A percentile compares a stretch with the other conserved stretches of the same genome.
Evolutionary conservation across 164 flowering plant species (phyloP).

Genomic region (Santalum album): DNA sequence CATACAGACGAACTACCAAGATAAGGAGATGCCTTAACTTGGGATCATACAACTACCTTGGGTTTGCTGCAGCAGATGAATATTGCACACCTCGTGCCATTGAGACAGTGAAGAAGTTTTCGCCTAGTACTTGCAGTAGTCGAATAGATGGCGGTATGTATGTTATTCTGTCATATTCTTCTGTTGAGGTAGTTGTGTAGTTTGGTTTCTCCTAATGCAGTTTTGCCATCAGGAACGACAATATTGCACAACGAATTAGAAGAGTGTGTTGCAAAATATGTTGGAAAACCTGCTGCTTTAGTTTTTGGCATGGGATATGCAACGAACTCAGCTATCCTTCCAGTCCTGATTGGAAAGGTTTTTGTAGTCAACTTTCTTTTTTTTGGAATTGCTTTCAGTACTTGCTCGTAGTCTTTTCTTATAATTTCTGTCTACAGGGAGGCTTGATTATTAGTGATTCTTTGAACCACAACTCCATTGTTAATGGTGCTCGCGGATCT

Average conservation of each 20-base stretch:
- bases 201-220: conserved; percentile 1
- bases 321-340: conserved; percentile 88
- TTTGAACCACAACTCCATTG: conserved; percentile 91
- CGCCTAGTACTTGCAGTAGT: conserved; percentile 85
- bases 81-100: conserved; percentile 94
- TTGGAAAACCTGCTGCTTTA: conserved; percentile 82
- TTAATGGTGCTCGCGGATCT: conserved; percentile 97
- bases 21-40: conserved; percentile 67
- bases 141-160: conserved; percentile 86
- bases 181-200: background rate
- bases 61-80: conserved; percentile 94
- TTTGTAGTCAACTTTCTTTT: conserved; percentile 3
- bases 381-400: background rate
- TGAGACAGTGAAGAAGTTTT: conserved; percentile 61
- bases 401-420: conserved; percentile 8
- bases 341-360: conserved; percentile 85
- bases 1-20: conserved; percentile 70
- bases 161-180: conserved; percentile 1
- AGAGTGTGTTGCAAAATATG: conserved; percentile 74
- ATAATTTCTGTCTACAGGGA: conserved; percentile 58
- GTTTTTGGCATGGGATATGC: conserved; percentile 96
- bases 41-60: conserved; percentile 97
- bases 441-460: conserved; percentile 94
- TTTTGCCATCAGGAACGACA: conserved; percentile 60
- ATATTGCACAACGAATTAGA: conserved; percentile 67